Percentiles rank a stretch among this genome's conserved stretches.
phyloP scores from a whole-genome alignment of 139 green algal species.

The Yamagishiella unicocca region DNA sequence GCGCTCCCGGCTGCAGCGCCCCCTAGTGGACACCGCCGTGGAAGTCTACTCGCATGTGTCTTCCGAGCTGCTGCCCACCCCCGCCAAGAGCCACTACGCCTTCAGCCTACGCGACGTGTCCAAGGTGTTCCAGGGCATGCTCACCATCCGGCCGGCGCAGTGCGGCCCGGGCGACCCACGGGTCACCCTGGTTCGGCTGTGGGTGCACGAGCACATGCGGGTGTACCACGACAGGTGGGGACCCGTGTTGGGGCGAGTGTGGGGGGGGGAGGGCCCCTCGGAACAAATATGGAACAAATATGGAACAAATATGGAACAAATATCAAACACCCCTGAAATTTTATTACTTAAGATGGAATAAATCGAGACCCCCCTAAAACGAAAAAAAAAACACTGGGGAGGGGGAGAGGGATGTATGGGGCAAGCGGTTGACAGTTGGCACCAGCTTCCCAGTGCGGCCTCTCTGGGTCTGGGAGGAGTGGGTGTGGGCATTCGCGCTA shows the following conservation, averaged over 20 bases:
- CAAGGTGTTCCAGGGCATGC: conserved; percentile 83
- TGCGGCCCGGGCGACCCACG: conserved; percentile 57
- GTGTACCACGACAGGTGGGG: conserved; percentile 80
- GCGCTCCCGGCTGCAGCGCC: conserved; percentile 51
- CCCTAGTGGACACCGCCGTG: conserved; percentile 75
- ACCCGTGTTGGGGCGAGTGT: neutral
- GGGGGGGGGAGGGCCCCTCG: neutral
- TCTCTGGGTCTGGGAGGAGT: neutral
- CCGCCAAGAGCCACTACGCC: conserved; percentile 83
- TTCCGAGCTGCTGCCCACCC: conserved; percentile 80
- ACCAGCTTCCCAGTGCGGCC: neutral
- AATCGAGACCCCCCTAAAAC: too few species aligned
- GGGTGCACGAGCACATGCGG: conserved; percentile 81
- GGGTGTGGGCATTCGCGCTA: neutral
- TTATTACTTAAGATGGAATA: too few species aligned
- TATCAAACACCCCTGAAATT: too few species aligned
- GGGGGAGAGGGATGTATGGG: neutral
- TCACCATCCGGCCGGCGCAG: conserved; percentile 68
- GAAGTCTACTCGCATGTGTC: conserved; percentile 73
- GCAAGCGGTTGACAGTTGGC: neutral
- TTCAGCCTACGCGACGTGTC: conserved; percentile 89
- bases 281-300: too few species aligned
- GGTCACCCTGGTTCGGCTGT: conserved; percentile 71
- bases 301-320: neutral
- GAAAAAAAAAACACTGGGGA: too few species aligned